Evolutionary conservation across 371 early-diverging fungal genomes (phyloP).

Genomic region (Apophysomyces trapeziformis): DNA sequence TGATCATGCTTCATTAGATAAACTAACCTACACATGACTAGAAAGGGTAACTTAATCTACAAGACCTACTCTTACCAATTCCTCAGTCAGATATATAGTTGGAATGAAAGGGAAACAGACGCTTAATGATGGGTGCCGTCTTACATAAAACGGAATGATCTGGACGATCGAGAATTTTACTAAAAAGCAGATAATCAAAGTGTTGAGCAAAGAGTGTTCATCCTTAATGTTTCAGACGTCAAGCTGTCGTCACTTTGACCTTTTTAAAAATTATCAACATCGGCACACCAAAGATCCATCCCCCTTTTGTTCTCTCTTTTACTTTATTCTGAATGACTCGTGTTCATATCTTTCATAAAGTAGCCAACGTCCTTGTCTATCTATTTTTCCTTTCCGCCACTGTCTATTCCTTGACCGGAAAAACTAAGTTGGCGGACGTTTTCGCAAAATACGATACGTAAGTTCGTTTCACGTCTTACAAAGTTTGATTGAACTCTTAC

Average conservation of each 20-base stretch:
- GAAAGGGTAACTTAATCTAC: too few relatives aligned
- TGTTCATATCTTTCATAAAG: slow-evolving; percentile 55
- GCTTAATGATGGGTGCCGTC: background rate
- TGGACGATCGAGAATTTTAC: too few relatives aligned
- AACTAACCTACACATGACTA: too few relatives aligned
- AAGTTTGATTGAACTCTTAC: background rate
- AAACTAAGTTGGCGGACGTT: slow-evolving; percentile 11
- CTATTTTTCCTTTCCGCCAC: slow-evolving; percentile 68
- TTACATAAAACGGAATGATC: background rate
- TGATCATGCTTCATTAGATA: background rate
- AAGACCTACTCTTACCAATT: too few relatives aligned
- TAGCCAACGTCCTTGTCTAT: slow-evolving; percentile 71
- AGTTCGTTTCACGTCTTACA: background rate
- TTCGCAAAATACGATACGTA: slow-evolving; percentile 20
- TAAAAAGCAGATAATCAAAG: too few relatives aligned
- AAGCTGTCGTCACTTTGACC: background rate
- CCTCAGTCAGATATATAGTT: too few relatives aligned
- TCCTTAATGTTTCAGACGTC: slow-evolving; percentile 7
- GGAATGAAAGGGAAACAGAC: background rate
- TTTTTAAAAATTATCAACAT: background rate
- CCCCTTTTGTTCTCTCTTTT: slow-evolving; percentile 14
- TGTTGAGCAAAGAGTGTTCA: background rate
- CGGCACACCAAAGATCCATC: background rate
- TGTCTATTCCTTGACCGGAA: slow-evolving; percentile 40
- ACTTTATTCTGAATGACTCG: slow-evolving; percentile 29